A percentile compares a stretch with the other conserved stretches of the same genome.
Conservation (phyloP, 352 stramenopile species). For the Phytophthora cactorum region DNA sequence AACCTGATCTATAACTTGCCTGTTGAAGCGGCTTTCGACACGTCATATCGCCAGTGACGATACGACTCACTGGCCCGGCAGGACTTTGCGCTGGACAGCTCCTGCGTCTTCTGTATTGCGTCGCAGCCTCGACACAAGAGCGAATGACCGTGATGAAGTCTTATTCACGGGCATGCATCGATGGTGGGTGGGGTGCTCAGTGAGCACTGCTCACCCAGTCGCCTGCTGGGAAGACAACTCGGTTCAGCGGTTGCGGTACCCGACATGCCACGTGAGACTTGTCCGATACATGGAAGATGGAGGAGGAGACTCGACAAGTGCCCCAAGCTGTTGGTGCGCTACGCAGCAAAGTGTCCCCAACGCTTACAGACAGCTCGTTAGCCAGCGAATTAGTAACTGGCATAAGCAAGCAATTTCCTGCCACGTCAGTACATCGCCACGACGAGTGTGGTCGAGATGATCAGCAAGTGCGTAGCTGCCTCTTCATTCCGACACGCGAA, state of each 20-base stretch:
- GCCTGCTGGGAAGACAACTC: conserved; percentile 17
- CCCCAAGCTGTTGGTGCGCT: neutral
- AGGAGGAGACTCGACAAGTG: neutral
- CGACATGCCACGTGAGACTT: conserved; percentile 17
- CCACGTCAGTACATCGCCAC: conserved; percentile 10
- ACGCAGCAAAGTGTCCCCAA: neutral
- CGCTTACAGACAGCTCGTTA: neutral
- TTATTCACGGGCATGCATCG: conserved; percentile 6
- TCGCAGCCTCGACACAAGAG: conserved; percentile 7
- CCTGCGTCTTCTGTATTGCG: conserved; percentile 17
- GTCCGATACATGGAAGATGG: conserved; percentile 9
- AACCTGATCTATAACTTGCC: conserved; percentile 17
- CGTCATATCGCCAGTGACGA: neutral
- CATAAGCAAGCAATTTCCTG: conserved; percentile 19
- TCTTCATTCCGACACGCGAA: neutral
- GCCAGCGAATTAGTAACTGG: conserved; percentile 5
- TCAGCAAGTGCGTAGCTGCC: neutral
- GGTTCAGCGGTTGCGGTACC: conserved; percentile 8
- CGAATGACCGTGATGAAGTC: conserved; percentile 8
- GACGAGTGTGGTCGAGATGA: conserved; percentile 6
- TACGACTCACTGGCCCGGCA: too few relatives aligned
- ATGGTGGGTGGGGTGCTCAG: neutral
- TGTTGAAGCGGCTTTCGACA: conserved; percentile 5
- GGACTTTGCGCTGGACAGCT: conserved; percentile 5
- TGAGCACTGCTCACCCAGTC: conserved; percentile 1